Evolutionary conservation across 306 rosid species (phyloP), one percentile per base, ranked within the genome.

Genomic region (Arachis hypogaea): DNA sequence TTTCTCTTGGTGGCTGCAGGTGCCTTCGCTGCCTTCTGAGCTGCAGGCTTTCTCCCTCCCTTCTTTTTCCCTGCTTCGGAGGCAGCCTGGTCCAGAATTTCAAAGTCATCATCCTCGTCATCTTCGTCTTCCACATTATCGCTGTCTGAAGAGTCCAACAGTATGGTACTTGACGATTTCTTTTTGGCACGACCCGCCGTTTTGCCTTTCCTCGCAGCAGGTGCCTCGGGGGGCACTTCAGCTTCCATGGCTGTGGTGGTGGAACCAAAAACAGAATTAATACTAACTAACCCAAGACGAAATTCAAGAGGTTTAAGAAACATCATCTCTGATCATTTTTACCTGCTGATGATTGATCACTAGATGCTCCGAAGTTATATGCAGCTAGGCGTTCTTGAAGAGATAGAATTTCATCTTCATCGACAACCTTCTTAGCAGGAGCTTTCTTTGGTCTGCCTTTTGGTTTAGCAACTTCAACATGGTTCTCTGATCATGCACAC

Each of bases 331-430:
- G 18, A 16, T 16, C 57, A 50, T 7, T 40, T 18, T 54, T 74
- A 91, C 98, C 97, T 59, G 85, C 82, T 0, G 93, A 33, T 3
- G 38, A 75, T 16, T 63, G 69, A 12, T 87, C 96, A 28, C 93
- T 82, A 41, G 99, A 88, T 54, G 97, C 77, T 1, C 79, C 93
- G 0, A 94, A 82, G 77, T 88, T 94, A 63, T 94, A 94, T 29
- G 97, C 95, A 64, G 99, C 99, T 44, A 94, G 93, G 30, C 99
- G 93, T 52, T 94, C 93, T 83, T 92, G 92, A 80, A 94, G 93
- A 9, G 87, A 96, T 5, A 75, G 82, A 58, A 94, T 78, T 42
- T 92, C 90, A 1, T 75, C 86, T 1, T 84, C 95, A 2, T 77
- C 86, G 2, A 81, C 87, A 2, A 81, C 87, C 95, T 81, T 89